A percentile compares a stretch with the other conserved stretches of the same genome.
Evolutionary conservation across 2,329 filamentous ascomycete genomes (phyloP).

Genomic region (Colletotrichum destructivum): DNA sequence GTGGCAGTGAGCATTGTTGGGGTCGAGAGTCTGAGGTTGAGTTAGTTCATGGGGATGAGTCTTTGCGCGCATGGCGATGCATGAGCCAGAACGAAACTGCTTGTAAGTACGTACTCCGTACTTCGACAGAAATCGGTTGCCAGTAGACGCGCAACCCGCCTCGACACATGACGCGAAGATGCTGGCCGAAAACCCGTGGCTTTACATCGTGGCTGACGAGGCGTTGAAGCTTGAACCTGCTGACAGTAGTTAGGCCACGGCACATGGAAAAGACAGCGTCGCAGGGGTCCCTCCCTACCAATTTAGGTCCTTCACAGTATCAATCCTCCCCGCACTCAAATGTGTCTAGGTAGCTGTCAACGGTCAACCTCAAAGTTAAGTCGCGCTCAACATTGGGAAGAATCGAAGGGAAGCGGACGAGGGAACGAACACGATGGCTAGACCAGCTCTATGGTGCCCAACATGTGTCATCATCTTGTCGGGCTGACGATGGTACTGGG

Average conservation of each 20-base stretch:
- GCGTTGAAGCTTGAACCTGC: neutral
- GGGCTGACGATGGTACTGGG: conserved; percentile 20
- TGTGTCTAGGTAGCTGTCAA: neutral
- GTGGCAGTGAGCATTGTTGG: conserved; percentile 37
- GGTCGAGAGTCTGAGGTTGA: conserved; percentile 13
- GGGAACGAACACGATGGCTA: conserved; percentile 30
- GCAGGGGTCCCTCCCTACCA: neutral
- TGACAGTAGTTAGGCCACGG: too few relatives aligned
- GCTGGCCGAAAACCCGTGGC: conserved; percentile 15
- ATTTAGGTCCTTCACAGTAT: conserved; percentile 19
- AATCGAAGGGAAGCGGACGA: conserved; percentile 5
- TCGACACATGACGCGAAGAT: neutral
- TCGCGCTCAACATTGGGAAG: conserved; percentile 1
- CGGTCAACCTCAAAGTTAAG: conserved; percentile 28
- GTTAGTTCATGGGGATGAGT: conserved; percentile 2
- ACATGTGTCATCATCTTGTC: conserved; percentile 21
- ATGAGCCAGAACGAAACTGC: conserved; percentile 10
- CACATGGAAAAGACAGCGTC: neutral
- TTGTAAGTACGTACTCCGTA: conserved; percentile 4
- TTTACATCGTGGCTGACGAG: conserved; percentile 26
- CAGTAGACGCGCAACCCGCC: conserved; percentile 1
- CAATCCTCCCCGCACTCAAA: conserved; percentile 1
- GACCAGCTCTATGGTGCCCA: conserved; percentile 9
- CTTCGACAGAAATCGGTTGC: neutral
- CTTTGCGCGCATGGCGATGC: conserved; percentile 15